Evolutionary conservation across 2,329 filamentous ascomycete species (phyloP).

Genomic region (Penicillium sp.): DNA sequence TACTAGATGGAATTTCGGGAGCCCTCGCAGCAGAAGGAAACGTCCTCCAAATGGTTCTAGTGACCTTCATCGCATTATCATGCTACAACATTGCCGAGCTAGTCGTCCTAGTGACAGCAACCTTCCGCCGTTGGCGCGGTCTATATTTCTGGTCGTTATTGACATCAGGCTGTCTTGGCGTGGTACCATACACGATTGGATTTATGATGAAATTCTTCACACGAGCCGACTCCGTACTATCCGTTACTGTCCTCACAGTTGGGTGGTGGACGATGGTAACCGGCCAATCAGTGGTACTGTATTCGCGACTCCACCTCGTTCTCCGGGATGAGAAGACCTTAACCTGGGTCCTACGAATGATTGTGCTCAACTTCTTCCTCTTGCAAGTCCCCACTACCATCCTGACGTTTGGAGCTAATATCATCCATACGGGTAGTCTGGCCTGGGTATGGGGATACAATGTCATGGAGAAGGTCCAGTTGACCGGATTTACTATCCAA

Average conservation of each 20-base stretch:
- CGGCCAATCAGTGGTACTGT: slow-evolving; percentile 62
- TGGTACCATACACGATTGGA: slow-evolving; percentile 42
- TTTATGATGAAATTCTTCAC: slow-evolving; percentile 46
- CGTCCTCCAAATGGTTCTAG: slow-evolving; percentile 24
- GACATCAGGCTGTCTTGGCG: slow-evolving; percentile 35
- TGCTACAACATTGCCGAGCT: slow-evolving; percentile 51
- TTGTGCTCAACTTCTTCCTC: slow-evolving; percentile 55
- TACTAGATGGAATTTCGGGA: slow-evolving; percentile 33
- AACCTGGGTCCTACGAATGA: slow-evolving; percentile 56
- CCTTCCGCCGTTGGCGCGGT: slow-evolving; percentile 41
- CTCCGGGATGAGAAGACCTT: slow-evolving; percentile 53
- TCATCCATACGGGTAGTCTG: slow-evolving; percentile 18
- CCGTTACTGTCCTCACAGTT: slow-evolving; percentile 48
- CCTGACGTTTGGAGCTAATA: slow-evolving; percentile 51
- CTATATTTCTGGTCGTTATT: slow-evolving; percentile 48
- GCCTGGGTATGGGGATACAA: slow-evolving; percentile 43
- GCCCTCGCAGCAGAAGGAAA: slow-evolving; percentile 24
- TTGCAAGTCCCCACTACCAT: slow-evolving; percentile 57
- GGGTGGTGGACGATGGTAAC: slow-evolving; percentile 64
- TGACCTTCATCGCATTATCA: slow-evolving; percentile 41
- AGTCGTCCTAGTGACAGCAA: slow-evolving; percentile 39
- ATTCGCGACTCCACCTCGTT: slow-evolving; percentile 63
- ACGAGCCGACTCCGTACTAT: slow-evolving; percentile 28
- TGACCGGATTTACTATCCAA: slow-evolving; percentile 48
- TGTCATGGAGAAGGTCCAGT: slow-evolving; percentile 48